Conservation (phyloP, 1,139 yeast genomes). For the Tardiomyces digboiensis region DNA sequence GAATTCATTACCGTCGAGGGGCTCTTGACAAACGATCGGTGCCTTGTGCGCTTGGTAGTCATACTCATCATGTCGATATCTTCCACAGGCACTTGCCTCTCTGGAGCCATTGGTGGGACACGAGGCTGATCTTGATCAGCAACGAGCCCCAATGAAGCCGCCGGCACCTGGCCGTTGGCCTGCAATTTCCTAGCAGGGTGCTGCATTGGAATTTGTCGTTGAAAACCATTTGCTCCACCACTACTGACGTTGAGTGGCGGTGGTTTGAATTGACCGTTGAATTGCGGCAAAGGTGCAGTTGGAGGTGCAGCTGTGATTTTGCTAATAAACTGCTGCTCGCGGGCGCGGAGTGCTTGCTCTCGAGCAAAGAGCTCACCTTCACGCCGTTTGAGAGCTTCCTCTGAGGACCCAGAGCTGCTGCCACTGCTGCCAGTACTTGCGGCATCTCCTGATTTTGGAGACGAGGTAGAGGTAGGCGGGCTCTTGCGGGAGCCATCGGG, state of each 20-base stretch:
- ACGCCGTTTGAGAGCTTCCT: background rate
- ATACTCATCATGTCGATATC: slow-evolving; percentile 22
- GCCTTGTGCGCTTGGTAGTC: slow-evolving; percentile 14
- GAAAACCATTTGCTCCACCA: background rate
- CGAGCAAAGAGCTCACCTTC: background rate
- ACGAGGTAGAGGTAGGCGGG: slow-evolving; percentile 5
- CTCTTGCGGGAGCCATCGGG: slow-evolving; percentile 4
- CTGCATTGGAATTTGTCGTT: background rate
- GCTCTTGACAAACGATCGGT: slow-evolving; percentile 2
- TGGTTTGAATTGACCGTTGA: background rate
- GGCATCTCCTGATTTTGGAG: slow-evolving; percentile 6
- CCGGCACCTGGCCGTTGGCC: too few relatives aligned
- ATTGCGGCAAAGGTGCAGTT: background rate
- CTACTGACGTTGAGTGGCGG: too few relatives aligned
- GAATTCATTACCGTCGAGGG: slow-evolving; percentile 1
- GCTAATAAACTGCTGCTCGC: background rate
- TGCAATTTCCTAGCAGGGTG: too few relatives aligned
- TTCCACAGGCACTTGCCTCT: slow-evolving; percentile 1
- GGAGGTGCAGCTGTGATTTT: background rate
- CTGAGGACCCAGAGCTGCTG: slow-evolving; percentile 1
- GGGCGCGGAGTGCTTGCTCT: background rate
- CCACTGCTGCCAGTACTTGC: slow-evolving; percentile 5
- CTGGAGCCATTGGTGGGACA: background rate
- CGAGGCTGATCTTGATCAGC: too few relatives aligned
- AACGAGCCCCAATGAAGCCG: too few relatives aligned